These are phyloP conservation scores for Botrytis porri DNA, from an alignment of 2,329 filamentous ascomycete genomes.

Conservation along the genomic window DNA sequence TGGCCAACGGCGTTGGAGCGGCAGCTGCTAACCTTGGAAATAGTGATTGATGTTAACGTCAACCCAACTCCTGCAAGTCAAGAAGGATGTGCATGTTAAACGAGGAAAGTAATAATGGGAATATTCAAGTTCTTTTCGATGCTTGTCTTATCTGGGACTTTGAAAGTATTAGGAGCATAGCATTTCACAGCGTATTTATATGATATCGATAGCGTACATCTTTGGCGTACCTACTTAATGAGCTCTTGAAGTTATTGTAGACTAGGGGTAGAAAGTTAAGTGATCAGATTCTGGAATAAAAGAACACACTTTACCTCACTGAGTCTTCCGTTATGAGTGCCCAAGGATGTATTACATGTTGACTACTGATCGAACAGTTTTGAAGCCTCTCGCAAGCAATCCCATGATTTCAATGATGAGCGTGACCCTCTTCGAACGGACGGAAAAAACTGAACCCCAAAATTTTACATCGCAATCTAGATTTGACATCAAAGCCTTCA, in stretches of 20 bases:
- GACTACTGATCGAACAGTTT: not conserved
- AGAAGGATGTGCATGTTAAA: conserved; percentile 68
- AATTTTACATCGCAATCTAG: not conserved
- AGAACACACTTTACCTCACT: not conserved
- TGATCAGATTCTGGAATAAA: conserved; percentile 9
- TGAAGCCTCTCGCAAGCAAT: not conserved
- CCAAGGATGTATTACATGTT: not conserved
- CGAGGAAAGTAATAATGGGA: conserved; percentile 9
- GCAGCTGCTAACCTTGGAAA: conserved; percentile 12
- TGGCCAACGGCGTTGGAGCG: not conserved
- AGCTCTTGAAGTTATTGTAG: conserved; percentile 17
- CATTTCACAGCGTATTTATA: conserved; percentile 36
- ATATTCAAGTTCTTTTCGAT: conserved; percentile 24
- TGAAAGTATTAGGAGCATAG: conserved; percentile 38
- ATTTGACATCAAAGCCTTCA: not conserved
- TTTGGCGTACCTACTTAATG: conserved; percentile 22
- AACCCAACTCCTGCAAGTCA: conserved; percentile 67
- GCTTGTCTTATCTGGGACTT: conserved; percentile 32
- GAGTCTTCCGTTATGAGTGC: not conserved
- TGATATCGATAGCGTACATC: conserved; percentile 32
- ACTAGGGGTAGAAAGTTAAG: conserved; percentile 8
- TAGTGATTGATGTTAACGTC: conserved; percentile 93
- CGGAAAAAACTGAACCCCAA: not conserved
- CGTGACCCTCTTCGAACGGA: not conserved
- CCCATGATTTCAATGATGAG: not conserved